phyloP scores from a whole-genome alignment of 192 early-diverging fungal genomes.

The Coemansia sp. region DNA sequence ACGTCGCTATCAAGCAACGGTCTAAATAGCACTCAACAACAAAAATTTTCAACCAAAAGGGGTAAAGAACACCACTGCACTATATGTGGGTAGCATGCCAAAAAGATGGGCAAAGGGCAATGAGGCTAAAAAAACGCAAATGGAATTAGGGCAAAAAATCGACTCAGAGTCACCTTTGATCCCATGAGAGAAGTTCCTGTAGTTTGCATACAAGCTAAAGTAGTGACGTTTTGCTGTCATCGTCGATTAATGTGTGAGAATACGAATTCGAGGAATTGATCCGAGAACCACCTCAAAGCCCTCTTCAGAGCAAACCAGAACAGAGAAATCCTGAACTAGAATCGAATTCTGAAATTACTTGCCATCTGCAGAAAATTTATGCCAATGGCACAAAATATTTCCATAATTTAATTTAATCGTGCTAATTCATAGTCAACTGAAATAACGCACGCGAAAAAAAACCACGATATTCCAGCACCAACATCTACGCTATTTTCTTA shows the following conservation, averaged over 20 bases:
- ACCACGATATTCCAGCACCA: background rate
- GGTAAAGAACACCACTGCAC: too few species aligned
- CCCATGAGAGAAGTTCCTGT: background rate
- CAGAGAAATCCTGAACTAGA: background rate
- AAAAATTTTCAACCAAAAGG: too few species aligned
- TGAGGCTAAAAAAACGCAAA: too few species aligned
- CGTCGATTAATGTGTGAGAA: background rate
- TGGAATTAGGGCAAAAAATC: too few species aligned
- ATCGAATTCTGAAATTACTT: background rate
- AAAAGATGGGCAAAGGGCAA: too few species aligned
- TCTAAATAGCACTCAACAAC: too few species aligned
- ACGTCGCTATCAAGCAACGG: too few species aligned
- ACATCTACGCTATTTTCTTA: background rate
- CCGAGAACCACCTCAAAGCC: background rate
- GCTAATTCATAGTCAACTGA: too few species aligned
- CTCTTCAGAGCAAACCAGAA: background rate
- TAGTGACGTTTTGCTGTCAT: background rate
- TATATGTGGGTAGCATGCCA: too few species aligned
- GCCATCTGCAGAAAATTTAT: too few species aligned
- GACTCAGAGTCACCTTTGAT: background rate
- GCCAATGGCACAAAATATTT: background rate
- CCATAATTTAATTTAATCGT: background rate
- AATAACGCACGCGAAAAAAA: too few species aligned
- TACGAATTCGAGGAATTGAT: background rate
- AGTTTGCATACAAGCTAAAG: background rate